Evolutionary conservation across 2,329 filamentous ascomycete genomes (phyloP), one percentile per base, ranked within the genome.

Genomic region (Paecilomyces sp.): DNA sequence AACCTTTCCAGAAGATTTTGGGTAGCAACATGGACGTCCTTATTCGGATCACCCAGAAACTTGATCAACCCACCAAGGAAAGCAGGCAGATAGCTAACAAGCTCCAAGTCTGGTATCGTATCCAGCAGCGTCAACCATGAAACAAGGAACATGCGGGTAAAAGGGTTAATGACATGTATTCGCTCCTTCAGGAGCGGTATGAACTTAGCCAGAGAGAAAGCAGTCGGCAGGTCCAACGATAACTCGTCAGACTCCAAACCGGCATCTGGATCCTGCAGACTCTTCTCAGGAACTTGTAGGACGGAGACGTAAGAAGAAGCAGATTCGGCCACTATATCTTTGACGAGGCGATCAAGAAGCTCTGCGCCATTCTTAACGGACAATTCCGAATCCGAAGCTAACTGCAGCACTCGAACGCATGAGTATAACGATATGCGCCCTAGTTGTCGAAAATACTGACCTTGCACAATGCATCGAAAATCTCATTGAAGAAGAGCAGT

Each of bases 351-450:
- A 76, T 99, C 94, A 8, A 99, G 83, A 55, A 99, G 83, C 73
- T 99, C 94, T 24, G 94, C 94, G 30, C 94, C 94, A 71, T 99
- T 99, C 77, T 99, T 99, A 60, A 99, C 95, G 0, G 93, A 97
- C 4, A 97, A 80, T 73, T 99, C 95, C 0, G 92, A 93, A 74
- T 99, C 94, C 55, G 94, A 94, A 15, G 93, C 92, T 67, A 99
- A 85, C 92, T 96, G 68, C 22, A 56, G 7, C 12, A 18, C 28
- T 54, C 61, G 64, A 72, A 60, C 74, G 70, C 60, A 55, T 56
- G 41, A 61, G 53, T 54, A 57, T 25, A 22, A 30, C 9, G 24
- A 57, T 30, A 54, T 57, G 57, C 51, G 56, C 13, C 15, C 13
- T 5, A 11, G 58, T 55, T 9, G 55, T 25, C 36, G 55, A 18